Evolutionary conservation across 306 rosid genomes (phyloP).

Genomic region (Leucaena leucocephala): DNA sequence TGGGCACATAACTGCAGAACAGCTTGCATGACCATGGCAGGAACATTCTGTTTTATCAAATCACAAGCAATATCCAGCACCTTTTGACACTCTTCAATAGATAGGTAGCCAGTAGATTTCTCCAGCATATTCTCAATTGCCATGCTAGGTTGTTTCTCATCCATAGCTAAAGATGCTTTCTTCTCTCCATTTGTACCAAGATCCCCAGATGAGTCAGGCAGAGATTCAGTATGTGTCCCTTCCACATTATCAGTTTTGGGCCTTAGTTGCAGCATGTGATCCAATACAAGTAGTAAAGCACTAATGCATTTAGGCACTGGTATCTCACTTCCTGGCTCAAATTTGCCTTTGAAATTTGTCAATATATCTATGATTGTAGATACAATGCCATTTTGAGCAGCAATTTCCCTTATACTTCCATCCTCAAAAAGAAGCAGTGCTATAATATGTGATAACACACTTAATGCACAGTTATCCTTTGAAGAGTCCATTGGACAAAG

Average conservation of each 20-base stretch:
- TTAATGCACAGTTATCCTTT: slow-evolving; percentile 68
- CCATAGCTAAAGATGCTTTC: slow-evolving; percentile 45
- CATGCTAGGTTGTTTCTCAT: slow-evolving; percentile 52
- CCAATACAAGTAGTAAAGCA: slow-evolving; percentile 89
- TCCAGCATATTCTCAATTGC: slow-evolving; percentile 77
- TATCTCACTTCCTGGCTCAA: slow-evolving; percentile 65
- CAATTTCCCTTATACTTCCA: slow-evolving; percentile 77
- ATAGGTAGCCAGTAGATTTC: slow-evolving; percentile 81
- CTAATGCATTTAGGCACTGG: slow-evolving; percentile 76
- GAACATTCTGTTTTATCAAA: slow-evolving; percentile 87
- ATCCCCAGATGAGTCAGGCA: slow-evolving; percentile 61
- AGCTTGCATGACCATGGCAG: slow-evolving; percentile 97
- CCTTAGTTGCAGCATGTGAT: slow-evolving; percentile 84
- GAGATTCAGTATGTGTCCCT: slow-evolving; percentile 57
- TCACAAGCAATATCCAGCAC: slow-evolving; percentile 81
- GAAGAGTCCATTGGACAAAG: slow-evolving; percentile 80
- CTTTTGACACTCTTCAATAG: slow-evolving; percentile 75
- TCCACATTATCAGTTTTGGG: slow-evolving; percentile 68
- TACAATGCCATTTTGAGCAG: slow-evolving; percentile 79
- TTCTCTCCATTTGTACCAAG: slow-evolving; percentile 51
- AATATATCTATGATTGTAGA: slow-evolving; percentile 72
- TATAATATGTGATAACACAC: slow-evolving; percentile 79
- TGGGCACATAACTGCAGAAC: slow-evolving; percentile 93
- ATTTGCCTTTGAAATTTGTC: slow-evolving; percentile 63
- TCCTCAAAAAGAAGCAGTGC: slow-evolving; percentile 93